Evolutionary conservation across 306 rosid genomes (phyloP).

Genomic region (Pachyrhizus erosus): DNA sequence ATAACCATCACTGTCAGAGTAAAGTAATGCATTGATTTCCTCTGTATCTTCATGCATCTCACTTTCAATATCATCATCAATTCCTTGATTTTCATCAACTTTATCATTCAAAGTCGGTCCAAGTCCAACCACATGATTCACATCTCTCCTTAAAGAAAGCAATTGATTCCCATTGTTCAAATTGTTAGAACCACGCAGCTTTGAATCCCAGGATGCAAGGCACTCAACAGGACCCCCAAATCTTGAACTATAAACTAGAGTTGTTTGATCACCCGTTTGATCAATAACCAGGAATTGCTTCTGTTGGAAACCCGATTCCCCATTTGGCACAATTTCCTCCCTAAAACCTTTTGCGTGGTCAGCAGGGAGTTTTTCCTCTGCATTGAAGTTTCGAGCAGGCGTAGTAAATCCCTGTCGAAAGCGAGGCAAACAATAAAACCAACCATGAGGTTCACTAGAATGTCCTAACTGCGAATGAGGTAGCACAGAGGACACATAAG

Average conservation of each 20-base stretch:
- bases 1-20: slow-evolving; percentile 74
- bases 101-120: slow-evolving; percentile 58
- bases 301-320: slow-evolving; percentile 46
- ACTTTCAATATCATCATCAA: slow-evolving; percentile 62
- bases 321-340: slow-evolving; percentile 26
- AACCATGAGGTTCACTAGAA: slow-evolving; percentile 69
- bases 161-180: slow-evolving; percentile 42
- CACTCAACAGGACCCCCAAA: slow-evolving; percentile 62
- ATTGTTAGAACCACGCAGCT: slow-evolving; percentile 41
- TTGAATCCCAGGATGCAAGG: slow-evolving; percentile 61
- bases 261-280: slow-evolving; percentile 73
- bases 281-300: slow-evolving; percentile 77
- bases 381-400: slow-evolving; percentile 49
- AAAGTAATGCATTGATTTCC: slow-evolving; percentile 90
- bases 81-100: slow-evolving; percentile 52
- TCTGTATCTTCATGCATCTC: slow-evolving; percentile 97
- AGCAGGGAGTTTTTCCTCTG: slow-evolving; percentile 45
- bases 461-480: slow-evolving; percentile 59
- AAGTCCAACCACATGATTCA: slow-evolving; percentile 49
- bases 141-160: slow-evolving; percentile 43
- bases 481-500: slow-evolving; percentile 44
- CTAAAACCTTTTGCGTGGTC: slow-evolving; percentile 30
- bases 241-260: slow-evolving; percentile 65
- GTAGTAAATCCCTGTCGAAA: slow-evolving; percentile 53
- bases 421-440: slow-evolving; percentile 75